Conservation (phyloP, 1,284 basidiomycete species). For the Polyporus tsugae region DNA sequence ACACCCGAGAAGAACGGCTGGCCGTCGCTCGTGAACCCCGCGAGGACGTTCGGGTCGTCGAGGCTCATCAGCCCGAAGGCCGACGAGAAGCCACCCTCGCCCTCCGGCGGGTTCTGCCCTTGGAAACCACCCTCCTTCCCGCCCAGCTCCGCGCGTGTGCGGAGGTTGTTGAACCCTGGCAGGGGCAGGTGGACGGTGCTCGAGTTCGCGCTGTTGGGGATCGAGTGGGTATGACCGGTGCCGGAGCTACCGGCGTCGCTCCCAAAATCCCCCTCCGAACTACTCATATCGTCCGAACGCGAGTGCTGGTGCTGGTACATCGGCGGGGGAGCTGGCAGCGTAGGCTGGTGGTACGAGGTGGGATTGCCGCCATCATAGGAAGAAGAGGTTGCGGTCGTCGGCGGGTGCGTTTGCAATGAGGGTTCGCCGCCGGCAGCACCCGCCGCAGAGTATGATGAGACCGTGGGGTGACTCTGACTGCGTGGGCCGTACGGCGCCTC, state of each 20-base stretch:
- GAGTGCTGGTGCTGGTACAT: slow-evolving; percentile 35
- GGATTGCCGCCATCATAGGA: slow-evolving; percentile 22
- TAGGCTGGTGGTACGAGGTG: slow-evolving; percentile 28
- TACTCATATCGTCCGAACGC: slow-evolving; percentile 35
- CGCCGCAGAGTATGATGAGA: slow-evolving; percentile 23
- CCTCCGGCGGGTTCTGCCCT: slow-evolving; percentile 28
- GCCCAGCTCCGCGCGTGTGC: slow-evolving; percentile 25
- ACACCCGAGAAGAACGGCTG: slow-evolving; percentile 66
- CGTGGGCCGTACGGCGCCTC: slow-evolving; percentile 27
- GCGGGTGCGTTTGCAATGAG: slow-evolving; percentile 36
- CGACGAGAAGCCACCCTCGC: slow-evolving; percentile 62
- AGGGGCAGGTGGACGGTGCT: slow-evolving; percentile 39
- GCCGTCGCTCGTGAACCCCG: slow-evolving; percentile 61
- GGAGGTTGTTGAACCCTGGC: slow-evolving; percentile 32
- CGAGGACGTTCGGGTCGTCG: slow-evolving; percentile 71
- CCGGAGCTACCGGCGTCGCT: slow-evolving; percentile 37
- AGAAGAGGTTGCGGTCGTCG: slow-evolving; percentile 20
- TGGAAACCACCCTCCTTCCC: slow-evolving; percentile 27
- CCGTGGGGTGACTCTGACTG: slow-evolving; percentile 24
- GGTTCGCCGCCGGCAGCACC: slow-evolving; percentile 33
- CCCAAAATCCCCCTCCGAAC: slow-evolving; percentile 33
- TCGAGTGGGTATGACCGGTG: slow-evolving; percentile 31
- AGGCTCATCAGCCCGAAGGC: slow-evolving; percentile 77
- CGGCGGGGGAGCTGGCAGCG: slow-evolving; percentile 29
- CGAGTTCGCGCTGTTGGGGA: slow-evolving; percentile 40